phyloP scores from a whole-genome alignment of 228 moss, liverwort and hornwort genomes.

The Sphagnum fallax region DNA sequence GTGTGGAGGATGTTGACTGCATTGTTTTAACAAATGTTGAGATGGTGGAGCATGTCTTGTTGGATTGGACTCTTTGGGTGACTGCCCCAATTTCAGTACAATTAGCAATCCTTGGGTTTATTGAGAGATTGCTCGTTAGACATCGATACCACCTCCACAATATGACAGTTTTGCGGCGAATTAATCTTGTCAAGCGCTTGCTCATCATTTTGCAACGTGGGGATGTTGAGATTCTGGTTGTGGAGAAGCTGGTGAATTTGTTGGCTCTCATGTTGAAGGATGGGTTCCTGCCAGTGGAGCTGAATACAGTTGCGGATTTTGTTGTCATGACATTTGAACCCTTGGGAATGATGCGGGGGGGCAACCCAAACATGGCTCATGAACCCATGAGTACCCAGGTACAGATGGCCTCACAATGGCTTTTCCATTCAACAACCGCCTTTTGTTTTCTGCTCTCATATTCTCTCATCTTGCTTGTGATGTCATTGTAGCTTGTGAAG shows the following conservation, averaged over 20 bases:
- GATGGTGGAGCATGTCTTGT: conserved; percentile 85
- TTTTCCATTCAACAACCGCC: not conserved
- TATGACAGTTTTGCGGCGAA: conserved; percentile 69
- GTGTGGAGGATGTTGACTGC: conserved; percentile 39
- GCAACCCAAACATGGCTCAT: conserved; percentile 4
- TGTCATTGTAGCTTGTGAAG: too few species aligned
- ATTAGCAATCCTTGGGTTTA: conserved; percentile 61
- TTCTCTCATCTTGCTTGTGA: too few species aligned
- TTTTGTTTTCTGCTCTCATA: not conserved
- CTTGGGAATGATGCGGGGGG: conserved; percentile 49
- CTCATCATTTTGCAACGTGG: conserved; percentile 80
- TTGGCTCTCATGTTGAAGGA: conserved; percentile 72
- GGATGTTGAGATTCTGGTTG: conserved; percentile 69
- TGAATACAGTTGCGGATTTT: conserved; percentile 90
- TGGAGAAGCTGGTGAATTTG: conserved; percentile 80
- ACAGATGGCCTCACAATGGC: not conserved
- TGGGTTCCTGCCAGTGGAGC: conserved; percentile 73
- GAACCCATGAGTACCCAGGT: not conserved
- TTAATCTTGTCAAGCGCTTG: conserved; percentile 79
- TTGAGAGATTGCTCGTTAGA: conserved; percentile 66
- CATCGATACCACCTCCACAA: conserved; percentile 86
- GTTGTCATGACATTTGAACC: conserved; percentile 99
- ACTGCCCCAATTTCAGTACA: conserved; percentile 57
- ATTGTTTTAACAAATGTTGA: conserved; percentile 79
- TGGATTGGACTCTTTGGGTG: conserved; percentile 99